A percentile compares a stretch with the other conserved stretches of the same genome.
Evolutionary conservation across 768 basidiomycete species (phyloP).

Genomic region (Mycena vitilis): DNA sequence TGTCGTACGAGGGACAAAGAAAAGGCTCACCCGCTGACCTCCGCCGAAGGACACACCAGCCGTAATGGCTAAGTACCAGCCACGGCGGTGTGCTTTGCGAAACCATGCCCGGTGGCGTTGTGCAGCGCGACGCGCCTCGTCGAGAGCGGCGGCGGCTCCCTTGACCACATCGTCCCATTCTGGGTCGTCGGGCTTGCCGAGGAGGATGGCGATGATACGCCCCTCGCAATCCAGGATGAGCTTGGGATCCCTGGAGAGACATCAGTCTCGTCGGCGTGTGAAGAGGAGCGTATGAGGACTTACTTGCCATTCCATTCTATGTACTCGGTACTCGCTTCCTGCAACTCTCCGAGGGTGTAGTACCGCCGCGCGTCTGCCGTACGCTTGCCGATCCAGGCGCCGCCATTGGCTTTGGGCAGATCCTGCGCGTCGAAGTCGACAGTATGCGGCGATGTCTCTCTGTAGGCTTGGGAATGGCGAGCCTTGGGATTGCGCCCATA

Average conservation of each 20-base stretch:
- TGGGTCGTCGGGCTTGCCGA: conserved; percentile 1
- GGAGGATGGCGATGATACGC: neutral
- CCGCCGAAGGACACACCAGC: neutral
- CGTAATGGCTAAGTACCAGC: neutral
- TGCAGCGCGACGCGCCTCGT: neutral
- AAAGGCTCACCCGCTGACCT: neutral
- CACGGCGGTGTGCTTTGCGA: neutral
- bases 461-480: neutral
- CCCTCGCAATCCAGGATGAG: neutral
- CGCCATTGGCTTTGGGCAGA: neutral
- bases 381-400: neutral
- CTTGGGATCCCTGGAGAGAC: neutral
- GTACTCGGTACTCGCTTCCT: neutral
- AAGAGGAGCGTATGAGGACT: too few relatives aligned
- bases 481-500: neutral
- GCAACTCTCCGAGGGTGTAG: neutral
- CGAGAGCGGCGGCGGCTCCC: neutral
- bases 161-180: neutral
- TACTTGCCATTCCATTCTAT: conserved; percentile 2
- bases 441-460: neutral
- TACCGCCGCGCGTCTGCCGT: neutral
- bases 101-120: neutral
- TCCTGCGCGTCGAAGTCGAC: neutral
- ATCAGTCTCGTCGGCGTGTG: too few relatives aligned
- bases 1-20: neutral